Evolutionary conservation across 768 basidiomycete genomes (phyloP).

Genomic region (Mrakia hoshinonis): DNA sequence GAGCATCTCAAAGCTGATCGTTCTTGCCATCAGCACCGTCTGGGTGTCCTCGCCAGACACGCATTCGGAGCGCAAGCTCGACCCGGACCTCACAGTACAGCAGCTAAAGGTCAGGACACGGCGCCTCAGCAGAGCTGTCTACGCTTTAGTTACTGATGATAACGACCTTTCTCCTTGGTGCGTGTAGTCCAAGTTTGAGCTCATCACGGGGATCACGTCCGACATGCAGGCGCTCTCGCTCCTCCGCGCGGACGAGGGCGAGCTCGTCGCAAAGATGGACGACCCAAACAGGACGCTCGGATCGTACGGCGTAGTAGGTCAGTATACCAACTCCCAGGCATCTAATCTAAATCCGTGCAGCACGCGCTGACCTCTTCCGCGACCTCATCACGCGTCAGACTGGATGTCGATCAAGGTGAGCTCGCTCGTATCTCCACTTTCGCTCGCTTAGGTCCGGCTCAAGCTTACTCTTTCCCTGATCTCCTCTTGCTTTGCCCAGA

Average conservation of each 20-base stretch:
- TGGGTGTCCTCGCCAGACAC: constrained; percentile 82
- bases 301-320: constrained; percentile 56
- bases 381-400: constrained; percentile 41
- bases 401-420: constrained; percentile 74
- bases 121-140: too few relatives aligned
- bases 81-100: constrained; percentile 61
- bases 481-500: constrained; percentile 43
- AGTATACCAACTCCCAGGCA: background rate
- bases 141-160: background rate
- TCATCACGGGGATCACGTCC: constrained; percentile 80
- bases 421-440: background rate
- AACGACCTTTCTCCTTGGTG: background rate
- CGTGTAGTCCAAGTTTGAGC: constrained; percentile 65
- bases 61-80: constrained; percentile 76
- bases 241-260: constrained; percentile 52
- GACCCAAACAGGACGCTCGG: constrained; percentile 61
- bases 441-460: background rate
- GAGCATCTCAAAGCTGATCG: background rate
- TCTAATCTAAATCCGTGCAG: background rate
- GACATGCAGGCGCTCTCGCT: constrained; percentile 62
- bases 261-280: constrained; percentile 47
- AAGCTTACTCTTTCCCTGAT: background rate
- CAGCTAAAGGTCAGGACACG: constrained; percentile 72
- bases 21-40: constrained; percentile 44
- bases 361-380: background rate